These are phyloP conservation scores for Marasmius sp. DNA, from an alignment of 1,284 basidiomycete genomes.

Conservation along the genomic window DNA sequence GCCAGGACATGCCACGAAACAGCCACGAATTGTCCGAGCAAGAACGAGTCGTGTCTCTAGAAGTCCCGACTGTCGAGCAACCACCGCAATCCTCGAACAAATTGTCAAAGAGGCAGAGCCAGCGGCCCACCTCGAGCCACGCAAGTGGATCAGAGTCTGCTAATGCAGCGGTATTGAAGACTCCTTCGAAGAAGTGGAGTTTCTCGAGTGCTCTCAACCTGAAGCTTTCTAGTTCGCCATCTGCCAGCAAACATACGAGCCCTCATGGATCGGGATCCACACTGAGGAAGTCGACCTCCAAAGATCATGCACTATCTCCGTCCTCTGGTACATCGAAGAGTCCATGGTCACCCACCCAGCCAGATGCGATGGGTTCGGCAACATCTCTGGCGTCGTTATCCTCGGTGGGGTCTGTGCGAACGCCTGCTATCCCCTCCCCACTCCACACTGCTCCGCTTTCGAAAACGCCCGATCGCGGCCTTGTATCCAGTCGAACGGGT, in stretches of 20 bases:
- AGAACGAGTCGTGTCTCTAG: conserved; percentile 50
- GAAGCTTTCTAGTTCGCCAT: conserved; percentile 67
- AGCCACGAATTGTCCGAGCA: conserved; percentile 33
- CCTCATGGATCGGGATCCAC: conserved; percentile 37
- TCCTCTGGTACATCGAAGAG: conserved; percentile 39
- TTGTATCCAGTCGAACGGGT: conserved; percentile 59
- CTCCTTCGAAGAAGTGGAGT: conserved; percentile 94
- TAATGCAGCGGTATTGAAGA: conserved; percentile 50
- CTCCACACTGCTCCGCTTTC: conserved; percentile 24
- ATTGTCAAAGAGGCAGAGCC: conserved; percentile 31
- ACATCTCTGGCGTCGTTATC: conserved; percentile 73
- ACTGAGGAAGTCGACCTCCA: conserved; percentile 63
- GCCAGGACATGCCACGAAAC: conserved; percentile 34
- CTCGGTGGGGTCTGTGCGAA: conserved; percentile 65
- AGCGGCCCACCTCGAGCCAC: conserved; percentile 34
- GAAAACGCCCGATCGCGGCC: conserved; percentile 58
- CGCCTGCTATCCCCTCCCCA: conserved; percentile 27
- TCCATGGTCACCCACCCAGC: conserved; percentile 67
- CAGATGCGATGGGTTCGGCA: conserved; percentile 72
- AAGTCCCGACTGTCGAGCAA: conserved; percentile 43
- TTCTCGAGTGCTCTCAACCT: conserved; percentile 89
- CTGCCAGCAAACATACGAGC: conserved; percentile 59
- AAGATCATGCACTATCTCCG: conserved; percentile 53
- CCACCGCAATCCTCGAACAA: background rate
- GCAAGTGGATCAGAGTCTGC: conserved; percentile 41